Conservation (phyloP, 495 filamentous ascomycete species). For the Talaromyces trachyspermus region DNA sequence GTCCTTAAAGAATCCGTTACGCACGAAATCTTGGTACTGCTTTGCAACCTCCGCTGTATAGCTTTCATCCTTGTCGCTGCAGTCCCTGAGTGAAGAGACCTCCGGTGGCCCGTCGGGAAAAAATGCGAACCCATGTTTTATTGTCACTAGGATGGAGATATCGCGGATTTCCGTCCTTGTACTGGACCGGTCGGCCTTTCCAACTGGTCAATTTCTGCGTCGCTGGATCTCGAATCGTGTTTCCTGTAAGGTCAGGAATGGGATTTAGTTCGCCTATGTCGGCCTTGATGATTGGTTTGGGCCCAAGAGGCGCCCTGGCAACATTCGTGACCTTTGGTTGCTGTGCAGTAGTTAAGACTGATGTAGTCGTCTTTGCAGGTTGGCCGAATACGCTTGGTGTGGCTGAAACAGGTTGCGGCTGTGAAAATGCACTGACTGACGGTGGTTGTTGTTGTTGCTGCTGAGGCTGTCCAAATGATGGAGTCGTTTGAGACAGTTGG, state of each 20-base stretch:
- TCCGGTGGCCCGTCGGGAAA: slow-evolving; percentile 61
- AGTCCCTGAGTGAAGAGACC: slow-evolving; percentile 34
- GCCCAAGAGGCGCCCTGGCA: slow-evolving; percentile 17
- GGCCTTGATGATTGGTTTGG: slow-evolving; percentile 24
- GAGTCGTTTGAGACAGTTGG: slow-evolving; percentile 23
- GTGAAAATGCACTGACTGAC: slow-evolving; percentile 17
- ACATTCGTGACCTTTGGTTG: slow-evolving; percentile 5
- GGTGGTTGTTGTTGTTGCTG: slow-evolving; percentile 9
- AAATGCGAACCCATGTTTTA: slow-evolving; percentile 47
- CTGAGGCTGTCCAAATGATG: slow-evolving; percentile 19
- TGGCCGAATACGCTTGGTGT: slow-evolving; percentile 11
- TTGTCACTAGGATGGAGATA: slow-evolving; percentile 43
- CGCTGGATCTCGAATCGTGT: slow-evolving; percentile 29
- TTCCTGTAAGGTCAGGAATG: slow-evolving; percentile 29
- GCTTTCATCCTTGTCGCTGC: slow-evolving; percentile 28
- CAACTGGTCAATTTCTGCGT: slow-evolving; percentile 35
- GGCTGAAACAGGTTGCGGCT: slow-evolving; percentile 16
- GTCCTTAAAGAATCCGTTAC: slow-evolving; percentile 56
- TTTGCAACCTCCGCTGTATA: slow-evolving; percentile 44
- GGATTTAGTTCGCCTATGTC: slow-evolving; percentile 26
- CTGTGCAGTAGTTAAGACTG: slow-evolving; percentile 9
- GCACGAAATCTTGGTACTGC: slow-evolving; percentile 50
- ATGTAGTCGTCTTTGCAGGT: slow-evolving; percentile 9
- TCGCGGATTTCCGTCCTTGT: slow-evolving; percentile 42
- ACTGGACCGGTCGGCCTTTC: slow-evolving; percentile 50